phyloP scores from a whole-genome alignment of 352 stramenopile genomes.

The Thalassiosira mediterranea region DNA sequence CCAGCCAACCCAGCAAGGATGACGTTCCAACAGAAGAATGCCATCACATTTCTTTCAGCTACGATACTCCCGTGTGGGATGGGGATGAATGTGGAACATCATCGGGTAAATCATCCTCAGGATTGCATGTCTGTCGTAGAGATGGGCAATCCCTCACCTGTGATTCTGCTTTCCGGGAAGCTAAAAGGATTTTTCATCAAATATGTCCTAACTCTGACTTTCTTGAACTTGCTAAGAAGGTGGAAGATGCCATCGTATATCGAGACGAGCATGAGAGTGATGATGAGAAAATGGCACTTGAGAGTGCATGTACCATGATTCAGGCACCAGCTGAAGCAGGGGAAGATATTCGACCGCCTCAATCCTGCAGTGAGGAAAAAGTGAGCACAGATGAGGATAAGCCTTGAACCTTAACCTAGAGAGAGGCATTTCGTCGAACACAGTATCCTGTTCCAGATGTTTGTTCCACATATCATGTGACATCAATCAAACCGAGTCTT shows the following conservation, averaged over 20 bases:
- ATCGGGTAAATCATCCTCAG: no score
- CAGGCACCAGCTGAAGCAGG: background rate
- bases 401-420: no score
- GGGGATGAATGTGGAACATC: conserved; percentile 7
- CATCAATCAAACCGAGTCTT: no score
- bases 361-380: background rate
- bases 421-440: no score
- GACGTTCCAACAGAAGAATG: conserved; percentile 39
- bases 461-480: no score
- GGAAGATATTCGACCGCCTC: no score
- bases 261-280: conserved; percentile 65
- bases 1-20: conserved; percentile 23
- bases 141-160: conserved; percentile 56
- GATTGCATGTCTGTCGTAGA: conserved; percentile 56
- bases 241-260: conserved; percentile 53
- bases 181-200: conserved; percentile 66
- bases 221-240: conserved; percentile 57
- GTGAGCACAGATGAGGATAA: no score
- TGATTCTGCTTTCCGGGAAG: conserved; percentile 73
- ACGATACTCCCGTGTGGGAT: conserved; percentile 20
- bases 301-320: conserved; percentile 75
- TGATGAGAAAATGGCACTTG: conserved; percentile 66
- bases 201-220: conserved; percentile 77
- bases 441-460: no score
- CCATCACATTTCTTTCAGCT: conserved; percentile 65